Evolutionary conservation across 2,329 filamentous ascomycete genomes (phyloP), one percentile per base, ranked within the genome.

Genomic region (Monilinia aucupariae): DNA sequence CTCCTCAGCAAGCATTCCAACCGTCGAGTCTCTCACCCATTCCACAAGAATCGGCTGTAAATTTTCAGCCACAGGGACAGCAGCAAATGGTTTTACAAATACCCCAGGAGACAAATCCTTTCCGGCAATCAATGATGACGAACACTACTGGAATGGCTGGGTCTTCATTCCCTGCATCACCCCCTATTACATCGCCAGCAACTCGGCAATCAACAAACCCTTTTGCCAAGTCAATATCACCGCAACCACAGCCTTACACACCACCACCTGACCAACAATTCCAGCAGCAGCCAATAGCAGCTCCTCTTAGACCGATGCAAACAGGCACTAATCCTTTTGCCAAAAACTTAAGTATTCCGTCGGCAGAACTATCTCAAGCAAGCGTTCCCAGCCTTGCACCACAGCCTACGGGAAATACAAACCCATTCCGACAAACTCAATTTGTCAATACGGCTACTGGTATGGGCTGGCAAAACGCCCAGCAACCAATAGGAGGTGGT

Each of bases 401-500:
- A 2, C 91, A 93, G 71, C 83, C 88, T 1, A 97, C 92, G 0
- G 92, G 92, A 10, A 91, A 85, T 71, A 97, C 92, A 2, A 99
- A 99, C 71, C 94, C 94, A 0, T 97, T 97, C 82, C 85, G 94
- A 20, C 92, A 97, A 73, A 91, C 89, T 52, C 86, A 88, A 4
- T 96, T 97, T 74, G 87, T 96, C 59, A 94, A 96, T 72, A 92
- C 96, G 71, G 82, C 86, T 66, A 96, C 92, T 0, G 92, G 93
- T 0, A 82, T 90, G 75, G 91, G 91, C 1, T 97, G 94, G 91
- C 92, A 97, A 74, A 83, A 88, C 67, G 84, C 85, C 65, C 86
- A 88, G 68, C 85, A 90, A 71, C 84, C 88, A 10, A 93, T 94
- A 4, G 89, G 96, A 67, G 91, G 92, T 4, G 88, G 86, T 9